Evolutionary conservation across 2,329 filamentous ascomycete species (phyloP), one percentile per base, ranked within the genome.

Genomic region (Aphanocladium album): DNA sequence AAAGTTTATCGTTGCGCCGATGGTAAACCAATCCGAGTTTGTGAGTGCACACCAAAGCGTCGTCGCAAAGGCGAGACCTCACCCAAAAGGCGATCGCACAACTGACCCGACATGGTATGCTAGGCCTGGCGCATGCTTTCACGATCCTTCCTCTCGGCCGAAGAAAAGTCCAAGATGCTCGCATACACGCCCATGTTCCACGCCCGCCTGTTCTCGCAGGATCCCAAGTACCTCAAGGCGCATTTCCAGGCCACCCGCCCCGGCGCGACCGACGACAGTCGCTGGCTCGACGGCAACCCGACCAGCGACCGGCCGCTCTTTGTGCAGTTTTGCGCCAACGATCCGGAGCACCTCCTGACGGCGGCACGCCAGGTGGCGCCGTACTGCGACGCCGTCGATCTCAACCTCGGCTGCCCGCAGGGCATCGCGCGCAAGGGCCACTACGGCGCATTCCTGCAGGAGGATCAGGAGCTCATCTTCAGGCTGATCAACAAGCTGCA

Each of bases 1-100:
- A 2, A 96, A 91, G 76, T 88, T 89, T 66, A 85, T 99, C 33
- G 83, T 99, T 60, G 95, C 95, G 37, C 95, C 95, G 39, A 99
- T 99, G 95, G 95, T 99, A 23, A 93, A 99, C 71, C 91, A 97
- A 74, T 97, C 92, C 35, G 95, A 99, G 79, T 97, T 98, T 79
- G 93, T 96, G 80, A 66, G 88, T 79, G n/a, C n/a, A n/a, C n/a
- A n/a, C n/a, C n/a, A n/a, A n/a, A n/a, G n/a, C n/a, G n/a, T n/a
- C n/a, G n/a, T n/a, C n/a, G n/a, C n/a, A n/a, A n/a, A n/a, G n/a
- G n/a, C n/a, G n/a, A n/a, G n/a, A n/a, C n/a, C n/a, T n/a, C n/a
- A 14, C 19, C 43, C 19, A 9, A 19, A 47, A 5, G 14, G 23
- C 16, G 41, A 7, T 39, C 6, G 33, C 49, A 16, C 17, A 11